A percentile compares a stretch with the other conserved stretches of the same genome.
phyloP scores from a whole-genome alignment of 805 yeast species.

The Yarrowia sp. region DNA sequence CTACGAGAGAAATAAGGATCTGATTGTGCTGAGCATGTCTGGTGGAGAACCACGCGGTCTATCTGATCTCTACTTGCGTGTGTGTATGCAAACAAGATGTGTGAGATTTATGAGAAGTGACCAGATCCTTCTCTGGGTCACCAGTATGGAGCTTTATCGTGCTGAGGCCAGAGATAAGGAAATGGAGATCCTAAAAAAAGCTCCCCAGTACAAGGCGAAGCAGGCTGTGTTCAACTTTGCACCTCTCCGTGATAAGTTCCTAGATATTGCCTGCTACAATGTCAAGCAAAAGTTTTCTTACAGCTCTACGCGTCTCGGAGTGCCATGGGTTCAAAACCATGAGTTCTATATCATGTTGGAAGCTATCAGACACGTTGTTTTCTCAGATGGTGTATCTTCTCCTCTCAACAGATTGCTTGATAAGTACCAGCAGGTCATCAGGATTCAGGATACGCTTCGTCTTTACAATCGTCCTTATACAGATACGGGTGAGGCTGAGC shows the following conservation, averaged over 20 bases:
- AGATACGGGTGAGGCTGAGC: background rate
- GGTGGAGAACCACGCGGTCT: conserved; percentile 19
- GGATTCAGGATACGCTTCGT: conserved; percentile 3
- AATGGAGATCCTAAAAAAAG: conserved; percentile 2
- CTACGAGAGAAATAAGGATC: conserved; percentile 1
- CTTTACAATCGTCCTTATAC: background rate
- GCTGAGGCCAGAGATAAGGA: background rate
- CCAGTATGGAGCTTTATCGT: conserved; percentile 9
- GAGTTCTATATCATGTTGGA: conserved; percentile 17
- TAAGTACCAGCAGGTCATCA: conserved; percentile 10
- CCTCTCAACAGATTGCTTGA: conserved; percentile 9
- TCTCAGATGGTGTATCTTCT: conserved; percentile 15
- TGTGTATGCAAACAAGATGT: conserved; percentile 10
- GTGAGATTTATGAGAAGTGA: conserved; percentile 16
- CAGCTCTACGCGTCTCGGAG: background rate
- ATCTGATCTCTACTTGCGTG: conserved; percentile 5
- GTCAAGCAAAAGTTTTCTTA: background rate
- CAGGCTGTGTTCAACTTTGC: conserved; percentile 20
- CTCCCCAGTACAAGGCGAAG: conserved; percentile 11
- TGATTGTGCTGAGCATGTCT: conserved; percentile 15
- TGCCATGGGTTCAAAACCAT: conserved; percentile 12
- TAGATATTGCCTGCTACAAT: background rate
- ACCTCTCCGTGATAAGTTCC: background rate
- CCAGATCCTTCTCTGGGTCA: conserved; percentile 16
- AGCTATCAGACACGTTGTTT: conserved; percentile 9